These are phyloP conservation scores for Astragalus glycyphyllos DNA, from an alignment of 306 rosid species.

Conservation along the genomic window DNA sequence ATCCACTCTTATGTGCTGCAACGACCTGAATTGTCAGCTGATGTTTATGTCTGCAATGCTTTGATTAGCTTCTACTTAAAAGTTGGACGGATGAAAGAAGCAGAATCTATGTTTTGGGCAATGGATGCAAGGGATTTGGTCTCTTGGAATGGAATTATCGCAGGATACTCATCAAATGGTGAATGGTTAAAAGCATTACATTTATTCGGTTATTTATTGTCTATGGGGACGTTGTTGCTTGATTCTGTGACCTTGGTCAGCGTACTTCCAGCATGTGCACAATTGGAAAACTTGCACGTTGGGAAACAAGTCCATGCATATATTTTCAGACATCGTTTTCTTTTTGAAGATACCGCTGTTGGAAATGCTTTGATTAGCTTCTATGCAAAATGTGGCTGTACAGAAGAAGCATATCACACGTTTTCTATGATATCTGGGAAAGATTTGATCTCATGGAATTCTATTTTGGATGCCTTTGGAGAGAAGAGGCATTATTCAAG, in stretches of 20 bases:
- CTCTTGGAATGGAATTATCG: slow-evolving; percentile 87
- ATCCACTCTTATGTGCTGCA: slow-evolving; percentile 71
- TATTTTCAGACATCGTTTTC: slow-evolving; percentile 57
- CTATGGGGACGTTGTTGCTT: slow-evolving; percentile 46
- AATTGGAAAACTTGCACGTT: slow-evolving; percentile 48
- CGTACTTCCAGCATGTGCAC: slow-evolving; percentile 77
- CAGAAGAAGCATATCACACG: slow-evolving; percentile 55
- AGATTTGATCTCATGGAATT: slow-evolving; percentile 96
- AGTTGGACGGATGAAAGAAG: slow-evolving; percentile 63
- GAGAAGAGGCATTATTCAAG: slow-evolving; percentile 50
- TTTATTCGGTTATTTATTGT: slow-evolving; percentile 57
- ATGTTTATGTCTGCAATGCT: slow-evolving; percentile 76
- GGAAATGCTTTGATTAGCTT: slow-evolving; percentile 82
- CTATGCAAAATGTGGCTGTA: slow-evolving; percentile 68
- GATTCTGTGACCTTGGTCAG: slow-evolving; percentile 81
- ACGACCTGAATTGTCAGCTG: slow-evolving; percentile 57
- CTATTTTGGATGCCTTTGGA: slow-evolving; percentile 72
- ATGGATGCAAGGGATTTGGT: slow-evolving; percentile 82
- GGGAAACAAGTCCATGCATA: slow-evolving; percentile 80
- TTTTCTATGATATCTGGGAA: slow-evolving; percentile 62
- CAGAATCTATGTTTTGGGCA: slow-evolving; percentile 64
- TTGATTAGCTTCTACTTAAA: slow-evolving; percentile 77
- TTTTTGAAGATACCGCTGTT: slow-evolving; percentile 58
- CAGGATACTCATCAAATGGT: slow-evolving; percentile 71
- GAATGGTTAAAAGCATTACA: slow-evolving; percentile 79